Percentiles rank a stretch among this genome's conserved stretches.
Conservation (phyloP, 495 filamentous ascomycete genomes). For the Hypoxylon lenormandii region DNA sequence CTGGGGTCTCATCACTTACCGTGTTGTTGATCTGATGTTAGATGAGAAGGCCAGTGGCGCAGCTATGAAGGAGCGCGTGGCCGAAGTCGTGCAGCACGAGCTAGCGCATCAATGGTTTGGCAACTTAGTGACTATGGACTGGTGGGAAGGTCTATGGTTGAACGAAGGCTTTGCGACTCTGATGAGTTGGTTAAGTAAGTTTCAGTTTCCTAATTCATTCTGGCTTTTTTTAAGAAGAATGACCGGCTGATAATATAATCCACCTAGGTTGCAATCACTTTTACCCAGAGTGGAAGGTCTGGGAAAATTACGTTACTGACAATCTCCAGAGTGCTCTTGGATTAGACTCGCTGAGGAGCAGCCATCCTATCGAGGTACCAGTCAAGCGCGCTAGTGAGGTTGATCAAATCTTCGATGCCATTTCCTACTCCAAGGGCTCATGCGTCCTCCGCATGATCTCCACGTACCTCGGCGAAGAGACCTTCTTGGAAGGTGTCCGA, state of each 20-base stretch:
- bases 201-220: slow-evolving; percentile 21
- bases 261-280: slow-evolving; percentile 79
- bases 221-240: slow-evolving; percentile 8
- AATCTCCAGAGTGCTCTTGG: slow-evolving; percentile 87
- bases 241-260: slow-evolving; percentile 45
- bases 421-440: slow-evolving; percentile 96
- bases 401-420: slow-evolving; percentile 98
- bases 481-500: slow-evolving; percentile 91
- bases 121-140: slow-evolving; percentile 99
- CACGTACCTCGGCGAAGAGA: slow-evolving; percentile 90
- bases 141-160: slow-evolving; percentile 98
- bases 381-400: slow-evolving; percentile 95
- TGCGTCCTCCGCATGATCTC: slow-evolving; percentile 98
- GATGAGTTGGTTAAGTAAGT: slow-evolving; percentile 70
- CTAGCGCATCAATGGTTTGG: slow-evolving; percentile 99
- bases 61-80: slow-evolving; percentile 91
- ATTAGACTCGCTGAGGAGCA: slow-evolving; percentile 90
- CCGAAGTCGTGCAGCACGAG: slow-evolving; percentile 95
- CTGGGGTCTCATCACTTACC: slow-evolving; percentile 96
- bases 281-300: slow-evolving; percentile 99
- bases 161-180: slow-evolving; percentile 95
- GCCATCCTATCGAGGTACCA: slow-evolving; percentile 96
- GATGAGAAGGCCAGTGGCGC: slow-evolving; percentile 92
- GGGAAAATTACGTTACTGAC: slow-evolving; percentile 92
- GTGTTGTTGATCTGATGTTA: slow-evolving; percentile 88